Evolutionary conservation across 2,329 filamentous ascomycete species (phyloP).

Genomic region (Penicillium sp.): DNA sequence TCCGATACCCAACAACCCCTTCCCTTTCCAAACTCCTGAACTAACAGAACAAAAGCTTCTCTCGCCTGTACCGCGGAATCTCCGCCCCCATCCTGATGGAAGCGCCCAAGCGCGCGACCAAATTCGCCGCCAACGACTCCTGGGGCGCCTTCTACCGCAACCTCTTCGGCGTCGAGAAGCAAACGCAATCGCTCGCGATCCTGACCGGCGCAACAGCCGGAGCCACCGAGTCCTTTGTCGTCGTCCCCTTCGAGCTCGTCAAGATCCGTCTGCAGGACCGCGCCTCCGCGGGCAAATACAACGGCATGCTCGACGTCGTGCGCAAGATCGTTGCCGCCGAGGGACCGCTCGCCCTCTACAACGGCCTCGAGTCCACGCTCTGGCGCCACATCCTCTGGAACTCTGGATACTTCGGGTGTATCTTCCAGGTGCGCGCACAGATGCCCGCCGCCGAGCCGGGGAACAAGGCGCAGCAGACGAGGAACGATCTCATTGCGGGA

Average conservation of each 20-base stretch:
- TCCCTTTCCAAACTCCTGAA: not conserved
- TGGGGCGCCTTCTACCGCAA: slow-evolving; percentile 96
- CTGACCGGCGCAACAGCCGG: slow-evolving; percentile 94
- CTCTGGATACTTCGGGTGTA: slow-evolving; percentile 95
- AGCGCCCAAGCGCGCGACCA: slow-evolving; percentile 93
- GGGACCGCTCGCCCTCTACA: slow-evolving; percentile 87
- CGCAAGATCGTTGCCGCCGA: slow-evolving; percentile 77
- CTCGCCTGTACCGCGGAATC: slow-evolving; percentile 93
- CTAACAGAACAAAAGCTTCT: slow-evolving; percentile 62
- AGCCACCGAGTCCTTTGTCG: slow-evolving; percentile 94
- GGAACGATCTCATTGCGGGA: slow-evolving; percentile 87
- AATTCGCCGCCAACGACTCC: slow-evolving; percentile 98
- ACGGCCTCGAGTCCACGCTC: slow-evolving; percentile 93
- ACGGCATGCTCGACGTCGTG: slow-evolving; percentile 59
- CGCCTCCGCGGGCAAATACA: slow-evolving; percentile 79
- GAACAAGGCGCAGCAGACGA: slow-evolving; percentile 78
- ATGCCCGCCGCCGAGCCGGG: slow-evolving; percentile 73
- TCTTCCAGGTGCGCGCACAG: slow-evolving; percentile 91
- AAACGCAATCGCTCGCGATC: slow-evolving; percentile 89
- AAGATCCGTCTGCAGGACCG: slow-evolving; percentile 98
- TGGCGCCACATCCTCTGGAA: slow-evolving; percentile 98
- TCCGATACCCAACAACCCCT: too few species aligned
- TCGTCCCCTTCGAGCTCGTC: slow-evolving; percentile 97
- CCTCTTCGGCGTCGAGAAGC: slow-evolving; percentile 80
- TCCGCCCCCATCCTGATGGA: slow-evolving; percentile 97